Evolutionary conservation across 305 asterid species (phyloP).

Genomic region (Fraxinus velutina): DNA sequence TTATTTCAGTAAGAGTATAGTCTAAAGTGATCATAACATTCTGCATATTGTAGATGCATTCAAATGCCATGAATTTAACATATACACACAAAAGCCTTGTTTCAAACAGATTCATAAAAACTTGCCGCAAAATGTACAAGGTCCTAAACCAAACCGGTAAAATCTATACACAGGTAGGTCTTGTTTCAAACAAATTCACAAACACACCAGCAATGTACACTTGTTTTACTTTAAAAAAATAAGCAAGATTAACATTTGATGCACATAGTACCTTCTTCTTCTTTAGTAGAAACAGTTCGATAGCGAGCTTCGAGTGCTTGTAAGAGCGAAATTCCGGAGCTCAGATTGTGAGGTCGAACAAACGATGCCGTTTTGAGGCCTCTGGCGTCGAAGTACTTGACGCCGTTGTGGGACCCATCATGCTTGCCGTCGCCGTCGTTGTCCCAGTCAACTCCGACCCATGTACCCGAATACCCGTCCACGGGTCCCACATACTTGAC

Average conservation of each 20-base stretch:
- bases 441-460: constrained; percentile 97
- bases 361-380: constrained; percentile 72
- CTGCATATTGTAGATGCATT: constrained; percentile 11
- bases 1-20: not conserved
- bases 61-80: constrained; percentile 18
- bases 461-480: constrained; percentile 62
- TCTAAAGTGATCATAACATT: not conserved
- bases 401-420: constrained; percentile 71
- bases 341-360: constrained; percentile 61
- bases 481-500: constrained; percentile 75
- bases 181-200: not conserved
- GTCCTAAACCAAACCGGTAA: not conserved
- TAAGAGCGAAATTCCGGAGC: constrained; percentile 62
- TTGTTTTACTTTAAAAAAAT: not conserved
- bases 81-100: not conserved
- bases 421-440: constrained; percentile 81
- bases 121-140: not conserved
- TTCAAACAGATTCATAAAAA: not conserved
- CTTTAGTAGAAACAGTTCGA: constrained; percentile 59
- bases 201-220: not conserved
- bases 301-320: constrained; percentile 78
- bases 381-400: constrained; percentile 62
- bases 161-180: not conserved
- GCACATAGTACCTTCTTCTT: constrained; percentile 70
- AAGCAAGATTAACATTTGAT: not conserved